Evolutionary conservation across 345 rosid genomes (phyloP), one percentile per base, ranked within the genome.

Genomic region (Nasturtium officinale): DNA sequence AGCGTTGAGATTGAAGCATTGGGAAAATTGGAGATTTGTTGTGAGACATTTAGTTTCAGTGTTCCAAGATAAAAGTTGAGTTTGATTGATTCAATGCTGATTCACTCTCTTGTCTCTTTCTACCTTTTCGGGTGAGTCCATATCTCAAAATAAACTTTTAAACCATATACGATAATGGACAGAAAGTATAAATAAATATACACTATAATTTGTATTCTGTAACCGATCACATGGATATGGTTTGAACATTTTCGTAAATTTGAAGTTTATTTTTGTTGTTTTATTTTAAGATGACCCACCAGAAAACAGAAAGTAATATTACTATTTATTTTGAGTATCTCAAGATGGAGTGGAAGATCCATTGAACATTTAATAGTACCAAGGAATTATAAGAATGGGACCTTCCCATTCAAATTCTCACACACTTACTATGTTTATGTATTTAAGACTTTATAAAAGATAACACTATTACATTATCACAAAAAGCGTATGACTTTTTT

Each of bases 1-100:
- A 90, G 68, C 85, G 95, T 23, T 85, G 95, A 61, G 90, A 81
- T 18, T 87, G 83, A 0, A 84, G 86, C 81, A 88, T 85, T 18
- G 96, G 92, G 42, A 86, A 86, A 5, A 87, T 66, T 0, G 95
- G 98, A 16, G 87, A 80, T 50, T 81, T 88, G 83, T 75, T 40
- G 35, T 61, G 9, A 7, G 65, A 61, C 50, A 61, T 61, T 61
- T 20, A 3, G 47, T 13, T 23, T 61, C n/a, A 40, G 23, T 25
- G 29, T 61, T 15, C 5, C 35, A 61, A 61, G 66, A 40, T 8
- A 38, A 37, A 57, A 61, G 16, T 23, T 12, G 12, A 5, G 29
- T 58, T 57, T 30, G 61, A 12, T 58, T 82, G 7, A 33, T 43
- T 58, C 25, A 74, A 59, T 67, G 74, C 64, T 72, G 29, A 26